Evolutionary conservation across 805 yeast species (phyloP).

Genomic region (Wickerhamomyces ciferrii): DNA sequence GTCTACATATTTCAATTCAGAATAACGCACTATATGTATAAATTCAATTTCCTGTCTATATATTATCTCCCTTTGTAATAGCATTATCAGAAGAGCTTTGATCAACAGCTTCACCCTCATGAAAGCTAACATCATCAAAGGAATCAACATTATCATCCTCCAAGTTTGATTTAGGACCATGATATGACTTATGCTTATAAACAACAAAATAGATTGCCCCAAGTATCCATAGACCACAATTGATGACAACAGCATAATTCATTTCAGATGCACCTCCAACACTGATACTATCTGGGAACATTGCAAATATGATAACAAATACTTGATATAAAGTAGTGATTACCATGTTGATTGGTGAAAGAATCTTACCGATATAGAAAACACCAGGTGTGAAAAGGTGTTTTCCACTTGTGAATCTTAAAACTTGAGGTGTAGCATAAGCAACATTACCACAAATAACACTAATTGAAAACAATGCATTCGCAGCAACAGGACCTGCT

Average conservation of each 20-base stretch:
- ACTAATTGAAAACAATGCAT: constrained; percentile 38
- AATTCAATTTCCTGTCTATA: too few relatives aligned
- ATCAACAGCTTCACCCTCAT: too few relatives aligned
- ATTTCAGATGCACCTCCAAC: constrained; percentile 35
- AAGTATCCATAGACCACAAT: constrained; percentile 56
- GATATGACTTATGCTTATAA: constrained; percentile 47
- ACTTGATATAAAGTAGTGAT: constrained; percentile 42
- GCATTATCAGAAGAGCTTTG: too few relatives aligned
- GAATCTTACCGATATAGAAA: constrained; percentile 50
- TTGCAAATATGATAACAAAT: constrained; percentile 49
- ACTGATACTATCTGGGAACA: constrained; percentile 48
- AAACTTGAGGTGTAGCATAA: constrained; percentile 33
- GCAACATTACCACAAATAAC: constrained; percentile 39
- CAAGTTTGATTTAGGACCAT: constrained; percentile 42
- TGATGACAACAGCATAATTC: constrained; percentile 71
- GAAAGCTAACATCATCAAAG: too few relatives aligned
- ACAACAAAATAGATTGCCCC: constrained; percentile 45
- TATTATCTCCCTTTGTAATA: too few relatives aligned
- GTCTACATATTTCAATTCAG: too few relatives aligned
- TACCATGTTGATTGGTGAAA: constrained; percentile 41
- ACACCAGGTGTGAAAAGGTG: constrained; percentile 59
- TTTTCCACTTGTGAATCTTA: constrained; percentile 40
- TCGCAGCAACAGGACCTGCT: constrained; percentile 37
- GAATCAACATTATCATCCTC: too few relatives aligned
- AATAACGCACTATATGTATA: too few relatives aligned